A percentile compares a stretch with the other conserved stretches of the same genome.
phyloP scores from a whole-genome alignment of 495 filamentous ascomycete species.

The Xylaria bambusicola region DNA sequence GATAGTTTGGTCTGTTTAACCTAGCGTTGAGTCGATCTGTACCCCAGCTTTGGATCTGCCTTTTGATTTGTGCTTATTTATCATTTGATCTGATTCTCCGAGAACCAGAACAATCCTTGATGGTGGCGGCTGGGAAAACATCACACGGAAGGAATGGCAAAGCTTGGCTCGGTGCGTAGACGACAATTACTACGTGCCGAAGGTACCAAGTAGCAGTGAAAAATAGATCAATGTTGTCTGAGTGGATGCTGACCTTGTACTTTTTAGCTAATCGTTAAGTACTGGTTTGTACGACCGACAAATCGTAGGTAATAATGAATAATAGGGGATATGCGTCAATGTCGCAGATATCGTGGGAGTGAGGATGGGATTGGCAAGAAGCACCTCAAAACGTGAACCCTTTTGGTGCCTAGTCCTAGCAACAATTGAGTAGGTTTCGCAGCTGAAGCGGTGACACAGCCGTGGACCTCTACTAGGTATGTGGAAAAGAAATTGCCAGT shows the following conservation, averaged over 20 bases:
- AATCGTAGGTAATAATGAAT: not conserved
- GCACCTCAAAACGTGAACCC: not conserved
- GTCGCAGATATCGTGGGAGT: conserved; percentile 5
- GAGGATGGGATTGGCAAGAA: not conserved
- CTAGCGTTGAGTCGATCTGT: not conserved
- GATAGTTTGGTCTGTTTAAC: not conserved
- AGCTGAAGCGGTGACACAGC: conserved; percentile 3
- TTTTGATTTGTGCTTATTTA: not conserved
- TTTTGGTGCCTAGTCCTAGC: not conserved
- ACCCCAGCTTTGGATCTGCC: conserved; percentile 6
- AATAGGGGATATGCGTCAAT: not conserved
- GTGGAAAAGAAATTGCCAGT: conserved; percentile 10
- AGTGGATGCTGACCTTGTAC: conserved; percentile 3
- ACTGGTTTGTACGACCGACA: conserved; percentile 5
- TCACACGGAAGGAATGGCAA: not conserved
- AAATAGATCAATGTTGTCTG: conserved; percentile 9
- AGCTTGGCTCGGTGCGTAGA: not conserved
- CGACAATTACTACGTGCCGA: not conserved
- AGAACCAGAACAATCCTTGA: not conserved
- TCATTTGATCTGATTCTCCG: not conserved
- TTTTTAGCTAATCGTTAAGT: conserved; percentile 21
- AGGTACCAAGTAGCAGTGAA: not conserved
- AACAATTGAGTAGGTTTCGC: conserved; percentile 1
- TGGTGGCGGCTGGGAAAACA: not conserved
- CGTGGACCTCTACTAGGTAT: not conserved